These are phyloP conservation scores for Gentiana dahurica DNA, from an alignment of 257 asterid species.

Conservation along the genomic window DNA sequence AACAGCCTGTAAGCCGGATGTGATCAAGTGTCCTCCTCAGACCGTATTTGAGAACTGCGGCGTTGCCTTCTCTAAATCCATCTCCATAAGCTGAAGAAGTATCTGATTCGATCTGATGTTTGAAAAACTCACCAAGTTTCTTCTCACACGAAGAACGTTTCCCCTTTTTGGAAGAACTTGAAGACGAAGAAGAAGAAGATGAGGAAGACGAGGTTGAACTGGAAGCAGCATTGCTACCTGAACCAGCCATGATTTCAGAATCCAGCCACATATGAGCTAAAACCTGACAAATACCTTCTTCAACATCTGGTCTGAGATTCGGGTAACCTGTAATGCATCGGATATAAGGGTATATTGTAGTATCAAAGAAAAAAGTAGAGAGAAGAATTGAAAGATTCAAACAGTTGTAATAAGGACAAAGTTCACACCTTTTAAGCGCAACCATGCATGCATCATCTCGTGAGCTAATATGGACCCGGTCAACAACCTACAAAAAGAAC, in stretches of 20 bases:
- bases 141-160: constrained; percentile 72
- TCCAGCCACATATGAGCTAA: constrained; percentile 98
- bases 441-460: constrained; percentile 99
- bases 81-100: constrained; percentile 83
- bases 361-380: no score
- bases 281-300: constrained; percentile 98
- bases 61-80: constrained; percentile 74
- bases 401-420: not conserved
- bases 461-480: constrained; percentile 97
- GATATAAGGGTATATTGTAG: not conserved
- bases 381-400: no score
- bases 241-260: constrained; percentile 59
- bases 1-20: constrained; percentile 64
- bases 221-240: constrained; percentile 45
- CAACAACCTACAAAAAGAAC: constrained; percentile 39
- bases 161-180: constrained; percentile 85
- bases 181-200: constrained; percentile 43
- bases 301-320: constrained; percentile 60
- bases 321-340: constrained; percentile 44
- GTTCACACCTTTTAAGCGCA: constrained; percentile 72
- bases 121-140: constrained; percentile 73
- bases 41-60: constrained; percentile 69
- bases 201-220: constrained; percentile 40
- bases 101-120: constrained; percentile 79
- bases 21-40: constrained; percentile 82